These are phyloP conservation scores for Paraconiothyrium sp. DNA, from an alignment of 2,329 filamentous ascomycete species.

Conservation along the genomic window DNA sequence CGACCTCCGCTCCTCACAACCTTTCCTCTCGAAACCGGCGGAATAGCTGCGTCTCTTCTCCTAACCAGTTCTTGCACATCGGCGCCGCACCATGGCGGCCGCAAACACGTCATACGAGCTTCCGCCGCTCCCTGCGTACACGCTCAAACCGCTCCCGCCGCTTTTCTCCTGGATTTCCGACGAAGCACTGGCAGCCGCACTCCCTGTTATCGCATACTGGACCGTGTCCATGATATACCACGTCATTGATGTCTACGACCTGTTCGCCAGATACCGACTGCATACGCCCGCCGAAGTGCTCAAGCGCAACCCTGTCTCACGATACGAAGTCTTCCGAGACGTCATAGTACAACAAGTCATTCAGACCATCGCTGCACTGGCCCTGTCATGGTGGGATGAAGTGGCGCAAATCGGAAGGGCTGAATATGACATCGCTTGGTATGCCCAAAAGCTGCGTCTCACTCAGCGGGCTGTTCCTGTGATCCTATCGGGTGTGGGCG, in stretches of 20 bases:
- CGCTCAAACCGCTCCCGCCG: slow-evolving; percentile 73
- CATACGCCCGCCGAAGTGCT: slow-evolving; percentile 93
- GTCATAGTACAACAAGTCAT: slow-evolving; percentile 92
- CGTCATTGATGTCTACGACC: slow-evolving; percentile 81
- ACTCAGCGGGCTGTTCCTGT: slow-evolving; percentile 80
- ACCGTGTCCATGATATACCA: slow-evolving; percentile 85
- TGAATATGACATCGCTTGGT: slow-evolving; percentile 86
- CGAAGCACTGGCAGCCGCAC: slow-evolving; percentile 76
- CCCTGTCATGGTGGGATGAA: slow-evolving; percentile 76
- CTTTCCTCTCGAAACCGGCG: not conserved
- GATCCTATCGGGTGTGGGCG: slow-evolving; percentile 74
- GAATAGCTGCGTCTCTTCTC: slow-evolving; percentile 10
- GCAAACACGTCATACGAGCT: slow-evolving; percentile 68
- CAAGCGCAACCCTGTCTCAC: slow-evolving; percentile 85
- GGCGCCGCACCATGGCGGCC: slow-evolving; percentile 47
- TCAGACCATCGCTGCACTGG: slow-evolving; percentile 76
- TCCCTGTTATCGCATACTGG: slow-evolving; percentile 91
- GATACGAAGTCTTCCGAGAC: slow-evolving; percentile 87
- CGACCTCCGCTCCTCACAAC: not conserved
- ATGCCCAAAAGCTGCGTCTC: slow-evolving; percentile 83
- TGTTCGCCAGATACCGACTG: slow-evolving; percentile 89
- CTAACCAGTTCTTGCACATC: slow-evolving; percentile 18
- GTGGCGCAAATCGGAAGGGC: slow-evolving; percentile 79
- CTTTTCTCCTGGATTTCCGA: slow-evolving; percentile 83
- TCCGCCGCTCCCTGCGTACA: slow-evolving; percentile 87